Evolutionary conservation across 441 rosid species (phyloP), one percentile per base, ranked within the genome.

Genomic region (Erysimum cheiri): DNA sequence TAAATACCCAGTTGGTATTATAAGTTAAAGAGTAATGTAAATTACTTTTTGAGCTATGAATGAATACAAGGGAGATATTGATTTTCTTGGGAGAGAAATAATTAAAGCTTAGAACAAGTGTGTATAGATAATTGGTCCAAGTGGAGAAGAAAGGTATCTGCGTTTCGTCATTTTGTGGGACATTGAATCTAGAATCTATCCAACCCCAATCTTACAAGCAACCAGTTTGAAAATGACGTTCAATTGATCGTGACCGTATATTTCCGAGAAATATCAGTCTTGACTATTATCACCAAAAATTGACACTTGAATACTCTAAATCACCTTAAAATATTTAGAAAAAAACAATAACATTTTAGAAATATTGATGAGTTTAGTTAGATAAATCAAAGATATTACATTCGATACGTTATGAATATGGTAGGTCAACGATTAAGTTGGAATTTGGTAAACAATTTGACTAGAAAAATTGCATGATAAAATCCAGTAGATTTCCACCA

Each of bases 71-170:
- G 17, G 10, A 48, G 13, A 11, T 4, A 8, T 1, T 13, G 8
- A 36, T 60, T 28, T 40, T 6, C 1, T 31, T 14, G 47, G 31
- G 6, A 50, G 60, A 35, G 0, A 52, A 15, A 50, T 28, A 58
- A 58, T 52, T 14, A 35, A 71, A 39, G 57, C 36, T 1, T 8
- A 50, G 12, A 44, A 52, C 71, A 70, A 49, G 32, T 70, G 60
- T 52, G n/a, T 0, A 43, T 13, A 46, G 1, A 35, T 67, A 17
- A 71, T 26, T 66, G 28, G 77, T 50, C 37, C 75, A 69, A 64
- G 58, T 75, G 75, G 71, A 49, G 40, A 67, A 71, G 80, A 66
- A 77, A 77, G 66, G 77, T 71, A 71, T 77, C 73, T 65, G 54
- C 14, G 47, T 50, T 61, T 68, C 61, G 78, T 74, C 74, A 61